Evolutionary conservation across 1,139 yeast genomes (phyloP).

Genomic region (Kurtzmaniella quercitrusa): DNA sequence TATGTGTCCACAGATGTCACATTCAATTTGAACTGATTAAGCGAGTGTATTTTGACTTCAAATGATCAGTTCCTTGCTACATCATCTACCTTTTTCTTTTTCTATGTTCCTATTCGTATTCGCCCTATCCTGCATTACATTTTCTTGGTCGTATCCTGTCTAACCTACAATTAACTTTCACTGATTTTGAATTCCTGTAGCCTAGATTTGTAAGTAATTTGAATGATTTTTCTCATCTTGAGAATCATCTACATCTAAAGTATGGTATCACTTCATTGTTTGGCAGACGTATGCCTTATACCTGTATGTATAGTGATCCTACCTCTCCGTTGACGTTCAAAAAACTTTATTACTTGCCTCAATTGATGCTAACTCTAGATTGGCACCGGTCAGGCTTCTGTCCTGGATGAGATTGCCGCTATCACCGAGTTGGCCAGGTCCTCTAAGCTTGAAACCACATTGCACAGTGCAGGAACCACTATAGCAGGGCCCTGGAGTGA

Average conservation of each 20-base stretch:
- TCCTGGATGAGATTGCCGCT: conserved; percentile 71
- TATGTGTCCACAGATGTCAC: too few species aligned
- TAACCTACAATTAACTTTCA: not conserved
- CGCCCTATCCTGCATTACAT: too few species aligned
- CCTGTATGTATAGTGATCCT: conserved; percentile 46
- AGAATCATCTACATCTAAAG: not conserved
- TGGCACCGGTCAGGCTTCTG: conserved; percentile 75
- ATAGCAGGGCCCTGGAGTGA: conserved; percentile 92
- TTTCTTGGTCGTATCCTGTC: not conserved
- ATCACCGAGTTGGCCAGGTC: conserved; percentile 60
- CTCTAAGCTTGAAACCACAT: conserved; percentile 59
- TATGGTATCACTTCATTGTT: conserved; percentile 43
- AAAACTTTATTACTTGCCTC: too few species aligned
- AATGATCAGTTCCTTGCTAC: too few species aligned
- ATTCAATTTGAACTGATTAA: too few species aligned
- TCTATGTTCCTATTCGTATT: too few species aligned
- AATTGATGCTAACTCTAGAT: conserved; percentile 33
- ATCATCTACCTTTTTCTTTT: too few species aligned
- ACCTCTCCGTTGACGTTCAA: too few species aligned
- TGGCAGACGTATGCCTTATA: conserved; percentile 78
- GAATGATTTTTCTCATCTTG: not conserved
- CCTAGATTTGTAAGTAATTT: not conserved
- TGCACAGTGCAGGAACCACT: conserved; percentile 90
- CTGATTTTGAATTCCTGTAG: not conserved
- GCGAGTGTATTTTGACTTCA: too few species aligned